Conservation (phyloP, 2,329 filamentous ascomycete species). For the Arthrobotrys musiformis region DNA sequence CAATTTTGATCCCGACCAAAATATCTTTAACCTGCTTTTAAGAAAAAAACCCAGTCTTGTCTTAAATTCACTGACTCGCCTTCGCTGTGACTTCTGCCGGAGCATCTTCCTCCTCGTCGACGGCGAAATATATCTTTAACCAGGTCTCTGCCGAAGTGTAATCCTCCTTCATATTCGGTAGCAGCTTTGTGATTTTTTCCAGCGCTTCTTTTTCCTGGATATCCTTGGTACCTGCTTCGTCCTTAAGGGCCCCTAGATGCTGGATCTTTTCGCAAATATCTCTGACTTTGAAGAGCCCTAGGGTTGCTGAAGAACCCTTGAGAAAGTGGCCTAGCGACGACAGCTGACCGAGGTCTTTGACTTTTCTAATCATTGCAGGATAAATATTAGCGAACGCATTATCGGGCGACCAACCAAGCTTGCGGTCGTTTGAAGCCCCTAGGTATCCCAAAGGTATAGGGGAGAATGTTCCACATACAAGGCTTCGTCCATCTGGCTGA, state of each 20-base stretch:
- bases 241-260: slow-evolving; percentile 84
- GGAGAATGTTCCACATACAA: slow-evolving; percentile 73
- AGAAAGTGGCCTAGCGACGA: slow-evolving; percentile 92
- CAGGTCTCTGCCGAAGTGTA: slow-evolving; percentile 77
- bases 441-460: not conserved
- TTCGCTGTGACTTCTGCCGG: not conserved
- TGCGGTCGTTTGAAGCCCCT: slow-evolving; percentile 27
- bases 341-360: slow-evolving; percentile 76
- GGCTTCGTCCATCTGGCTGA: slow-evolving; percentile 81
- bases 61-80: not conserved
- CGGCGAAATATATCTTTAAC: slow-evolving; percentile 73
- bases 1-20: not conserved
- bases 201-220: slow-evolving; percentile 64
- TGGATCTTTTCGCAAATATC: slow-evolving; percentile 97
- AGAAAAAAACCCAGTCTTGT: not conserved
- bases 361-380: slow-evolving; percentile 64
- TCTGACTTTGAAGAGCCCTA: slow-evolving; percentile 89
- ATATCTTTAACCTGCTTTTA: not conserved
- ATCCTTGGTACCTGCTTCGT: slow-evolving; percentile 74
- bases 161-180: slow-evolving; percentile 78
- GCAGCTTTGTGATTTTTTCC: slow-evolving; percentile 74
- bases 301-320: slow-evolving; percentile 94
- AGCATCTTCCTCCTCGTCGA: not conserved
- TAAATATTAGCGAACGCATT: not conserved
- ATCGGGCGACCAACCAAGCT: slow-evolving; percentile 3